Conservation (phyloP, 2,329 filamentous ascomycete genomes). For the Sporothrix luriei region DNA sequence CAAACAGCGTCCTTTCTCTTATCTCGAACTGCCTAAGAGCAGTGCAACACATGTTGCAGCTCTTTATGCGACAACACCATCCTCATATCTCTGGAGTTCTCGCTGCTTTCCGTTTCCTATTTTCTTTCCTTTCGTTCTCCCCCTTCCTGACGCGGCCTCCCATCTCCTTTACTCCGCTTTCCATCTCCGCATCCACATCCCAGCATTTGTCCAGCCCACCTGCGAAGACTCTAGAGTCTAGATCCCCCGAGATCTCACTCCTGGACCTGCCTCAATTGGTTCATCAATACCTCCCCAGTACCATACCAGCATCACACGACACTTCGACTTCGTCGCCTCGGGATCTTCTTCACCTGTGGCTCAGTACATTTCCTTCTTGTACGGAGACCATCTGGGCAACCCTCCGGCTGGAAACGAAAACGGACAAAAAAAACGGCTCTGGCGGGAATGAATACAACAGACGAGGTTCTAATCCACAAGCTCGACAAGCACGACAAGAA, state of each 20-base stretch:
- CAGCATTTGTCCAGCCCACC: constrained; percentile 4
- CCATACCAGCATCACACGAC: constrained; percentile 25
- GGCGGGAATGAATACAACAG: background rate
- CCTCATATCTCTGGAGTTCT: constrained; percentile 20
- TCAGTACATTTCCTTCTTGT: background rate
- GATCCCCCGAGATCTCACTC: background rate
- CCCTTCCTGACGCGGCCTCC: background rate
- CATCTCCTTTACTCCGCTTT: constrained; percentile 1
- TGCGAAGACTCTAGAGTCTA: background rate
- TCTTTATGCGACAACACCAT: constrained; percentile 11
- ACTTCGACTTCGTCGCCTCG: background rate
- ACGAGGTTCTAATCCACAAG: background rate
- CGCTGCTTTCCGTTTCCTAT: background rate
- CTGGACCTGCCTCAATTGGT: constrained; percentile 13
- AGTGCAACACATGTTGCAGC: constrained; percentile 17
- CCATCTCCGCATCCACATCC: background rate
- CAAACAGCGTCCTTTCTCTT: constrained; percentile 10
- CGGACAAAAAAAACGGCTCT: background rate
- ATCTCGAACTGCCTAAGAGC: constrained; percentile 22
- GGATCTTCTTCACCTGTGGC: background rate
- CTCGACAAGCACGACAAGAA: background rate
- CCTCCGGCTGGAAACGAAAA: constrained; percentile 18
- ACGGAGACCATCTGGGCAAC: no score
- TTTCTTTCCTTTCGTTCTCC: background rate
- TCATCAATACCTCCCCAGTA: constrained; percentile 1